phyloP scores from a whole-genome alignment of 2,329 filamentous ascomycete genomes.

The Aspergillus sp. region DNA sequence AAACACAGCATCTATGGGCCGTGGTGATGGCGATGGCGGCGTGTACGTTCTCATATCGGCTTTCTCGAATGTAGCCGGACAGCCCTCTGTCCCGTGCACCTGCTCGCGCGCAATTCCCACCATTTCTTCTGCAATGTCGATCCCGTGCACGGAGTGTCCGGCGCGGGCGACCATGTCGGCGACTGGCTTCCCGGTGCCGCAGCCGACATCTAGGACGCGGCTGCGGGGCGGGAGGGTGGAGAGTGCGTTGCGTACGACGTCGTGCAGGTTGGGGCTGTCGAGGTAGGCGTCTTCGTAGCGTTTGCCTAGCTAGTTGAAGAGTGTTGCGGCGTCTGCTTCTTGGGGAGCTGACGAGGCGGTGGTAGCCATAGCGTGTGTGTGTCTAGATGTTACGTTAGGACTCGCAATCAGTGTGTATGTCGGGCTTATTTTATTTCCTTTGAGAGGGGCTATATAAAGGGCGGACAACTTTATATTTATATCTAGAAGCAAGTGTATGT shows the following conservation, averaged over 20 bases:
- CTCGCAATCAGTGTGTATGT: too few relatives aligned
- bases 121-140: not conserved
- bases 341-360: too few relatives aligned
- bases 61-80: not conserved
- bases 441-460: too few relatives aligned
- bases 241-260: not conserved
- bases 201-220: conserved; percentile 21
- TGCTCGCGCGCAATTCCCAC: not conserved
- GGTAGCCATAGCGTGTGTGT: too few relatives aligned
- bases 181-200: conserved; percentile 21
- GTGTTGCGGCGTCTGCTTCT: too few relatives aligned
- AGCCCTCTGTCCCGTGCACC: not conserved
- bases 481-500: too few relatives aligned
- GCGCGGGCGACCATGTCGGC: conserved; percentile 12
- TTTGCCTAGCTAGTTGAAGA: too few relatives aligned
- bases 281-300: conserved; percentile 17
- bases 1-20: not conserved
- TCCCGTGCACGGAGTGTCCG: conserved; percentile 5
- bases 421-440: too few relatives aligned
- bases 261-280: not conserved
- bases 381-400: too few relatives aligned
- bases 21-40: too few relatives aligned
- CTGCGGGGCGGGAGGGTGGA: conserved; percentile 1
- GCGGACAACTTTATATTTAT: too few relatives aligned
- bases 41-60: not conserved